A percentile compares a stretch with the other conserved stretches of the same genome.
Evolutionary conservation across 805 yeast species (phyloP).

Genomic region (Ogataea minuta): DNA sequence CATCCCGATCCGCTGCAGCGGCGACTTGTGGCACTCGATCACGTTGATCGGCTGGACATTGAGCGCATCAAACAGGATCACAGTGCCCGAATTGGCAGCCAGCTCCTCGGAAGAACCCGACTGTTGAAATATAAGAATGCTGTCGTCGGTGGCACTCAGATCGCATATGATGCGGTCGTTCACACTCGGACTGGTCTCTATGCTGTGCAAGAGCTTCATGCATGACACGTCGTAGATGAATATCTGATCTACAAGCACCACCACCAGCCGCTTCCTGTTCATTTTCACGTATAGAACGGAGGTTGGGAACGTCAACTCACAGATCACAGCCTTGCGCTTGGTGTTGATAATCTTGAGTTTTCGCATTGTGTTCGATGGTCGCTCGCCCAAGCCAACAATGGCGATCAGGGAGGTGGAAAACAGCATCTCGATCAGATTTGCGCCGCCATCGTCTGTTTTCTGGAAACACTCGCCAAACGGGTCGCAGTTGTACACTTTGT

Average conservation of each 20-base stretch:
- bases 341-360: constrained; percentile 81
- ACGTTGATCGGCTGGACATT: constrained; percentile 74
- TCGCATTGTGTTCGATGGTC: constrained; percentile 69
- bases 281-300: constrained; percentile 68
- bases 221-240: constrained; percentile 88
- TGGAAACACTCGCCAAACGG: constrained; percentile 76
- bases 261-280: constrained; percentile 79
- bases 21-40: constrained; percentile 82
- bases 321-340: constrained; percentile 68
- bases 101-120: constrained; percentile 27
- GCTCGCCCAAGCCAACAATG: constrained; percentile 74
- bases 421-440: constrained; percentile 82
- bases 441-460: constrained; percentile 47
- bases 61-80: constrained; percentile 75
- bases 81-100: constrained; percentile 49
- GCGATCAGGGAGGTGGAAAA: constrained; percentile 87
- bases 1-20: constrained; percentile 63
- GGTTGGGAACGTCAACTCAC: constrained; percentile 86
- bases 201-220: constrained; percentile 74
- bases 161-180: constrained; percentile 26
- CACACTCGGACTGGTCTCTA: constrained; percentile 47
- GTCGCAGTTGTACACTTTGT: constrained; percentile 80
- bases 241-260: constrained; percentile 75
- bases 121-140: constrained; percentile 56
- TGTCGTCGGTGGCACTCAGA: constrained; percentile 42